Percentiles rank a stretch among this genome's conserved stretches.
Conservation (phyloP, 495 filamentous ascomycete species). For the Penicillium roqueforti region DNA sequence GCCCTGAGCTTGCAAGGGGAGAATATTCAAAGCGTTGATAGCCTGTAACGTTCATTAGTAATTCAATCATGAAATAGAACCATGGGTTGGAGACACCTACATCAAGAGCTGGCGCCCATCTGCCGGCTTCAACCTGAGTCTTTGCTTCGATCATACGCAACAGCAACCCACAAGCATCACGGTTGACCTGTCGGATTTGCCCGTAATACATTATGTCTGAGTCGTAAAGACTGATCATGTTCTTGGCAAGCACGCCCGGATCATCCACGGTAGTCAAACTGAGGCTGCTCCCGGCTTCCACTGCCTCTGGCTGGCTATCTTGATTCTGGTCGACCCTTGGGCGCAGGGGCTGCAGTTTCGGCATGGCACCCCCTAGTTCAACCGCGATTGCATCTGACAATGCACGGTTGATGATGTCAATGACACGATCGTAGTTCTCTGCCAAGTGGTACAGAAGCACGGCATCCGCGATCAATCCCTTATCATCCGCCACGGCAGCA, state of each 20-base stretch:
- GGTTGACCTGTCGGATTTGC: slow-evolving; percentile 61
- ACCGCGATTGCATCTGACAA: slow-evolving; percentile 80
- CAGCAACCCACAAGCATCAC: slow-evolving; percentile 65
- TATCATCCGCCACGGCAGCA: slow-evolving; percentile 87
- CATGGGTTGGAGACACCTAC: slow-evolving; percentile 50
- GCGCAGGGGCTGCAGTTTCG: slow-evolving; percentile 74
- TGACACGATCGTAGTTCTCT: slow-evolving; percentile 87
- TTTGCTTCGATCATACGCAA: slow-evolving; percentile 77
- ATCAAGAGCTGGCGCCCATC: slow-evolving; percentile 76
- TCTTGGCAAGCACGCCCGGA: slow-evolving; percentile 69
- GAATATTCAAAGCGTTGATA: slow-evolving; percentile 67
- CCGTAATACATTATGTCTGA: slow-evolving; percentile 67
- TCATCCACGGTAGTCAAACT: slow-evolving; percentile 85
- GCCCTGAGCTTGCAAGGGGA: slow-evolving; percentile 68
- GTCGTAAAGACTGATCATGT: slow-evolving; percentile 78
- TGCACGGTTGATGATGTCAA: slow-evolving; percentile 83
- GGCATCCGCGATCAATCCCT: slow-evolving; percentile 85
- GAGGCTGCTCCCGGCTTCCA: slow-evolving; percentile 54
- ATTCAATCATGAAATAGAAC: slow-evolving; percentile 5
- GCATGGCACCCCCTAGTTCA: slow-evolving; percentile 70
- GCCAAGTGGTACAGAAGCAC: slow-evolving; percentile 92
- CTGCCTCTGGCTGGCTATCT: slow-evolving; percentile 24
- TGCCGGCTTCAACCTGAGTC: slow-evolving; percentile 57
- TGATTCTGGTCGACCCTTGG: slow-evolving; percentile 42
- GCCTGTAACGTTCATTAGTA: slow-evolving; percentile 47